Evolutionary conservation across 1,284 basidiomycete genomes (phyloP).

Genomic region (Fomitiporia mediterranea): DNA sequence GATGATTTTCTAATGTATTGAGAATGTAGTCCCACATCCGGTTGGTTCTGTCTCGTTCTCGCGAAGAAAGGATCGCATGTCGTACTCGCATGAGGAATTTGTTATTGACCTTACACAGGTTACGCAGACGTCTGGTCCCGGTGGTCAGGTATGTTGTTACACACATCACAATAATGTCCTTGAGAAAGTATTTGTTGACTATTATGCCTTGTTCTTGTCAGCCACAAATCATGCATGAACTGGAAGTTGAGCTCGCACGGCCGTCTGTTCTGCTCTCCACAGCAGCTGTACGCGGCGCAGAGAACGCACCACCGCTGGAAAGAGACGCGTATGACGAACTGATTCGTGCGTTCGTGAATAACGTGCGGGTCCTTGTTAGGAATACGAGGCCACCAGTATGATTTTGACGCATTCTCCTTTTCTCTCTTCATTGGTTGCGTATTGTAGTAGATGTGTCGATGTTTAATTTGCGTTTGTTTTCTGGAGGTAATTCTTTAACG

Average conservation of each 20-base stretch:
- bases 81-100: slow-evolving; percentile 91
- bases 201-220: no score
- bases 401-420: not conserved
- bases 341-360: slow-evolving; percentile 79
- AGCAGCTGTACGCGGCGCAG: slow-evolving; percentile 55
- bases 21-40: slow-evolving; percentile 54
- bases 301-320: slow-evolving; percentile 52
- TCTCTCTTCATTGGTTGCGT: not conserved
- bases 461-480: not conserved
- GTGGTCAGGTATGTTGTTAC: slow-evolving; percentile 33
- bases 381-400: slow-evolving; percentile 44
- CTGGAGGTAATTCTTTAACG: not conserved
- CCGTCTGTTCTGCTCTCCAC: slow-evolving; percentile 54
- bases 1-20: no score
- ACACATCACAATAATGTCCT: not conserved
- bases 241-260: slow-evolving; percentile 68
- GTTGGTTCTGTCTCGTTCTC: slow-evolving; percentile 51
- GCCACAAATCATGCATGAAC: slow-evolving; percentile 57
- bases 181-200: not conserved
- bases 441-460: not conserved
- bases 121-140: slow-evolving; percentile 44
- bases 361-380: slow-evolving; percentile 66
- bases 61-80: slow-evolving; percentile 86
- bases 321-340: slow-evolving; percentile 74
- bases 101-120: slow-evolving; percentile 94